Evolutionary conservation across 805 yeast genomes (phyloP), one percentile per base, ranked within the genome.

Genomic region (Diddensiella santjacobensis): DNA sequence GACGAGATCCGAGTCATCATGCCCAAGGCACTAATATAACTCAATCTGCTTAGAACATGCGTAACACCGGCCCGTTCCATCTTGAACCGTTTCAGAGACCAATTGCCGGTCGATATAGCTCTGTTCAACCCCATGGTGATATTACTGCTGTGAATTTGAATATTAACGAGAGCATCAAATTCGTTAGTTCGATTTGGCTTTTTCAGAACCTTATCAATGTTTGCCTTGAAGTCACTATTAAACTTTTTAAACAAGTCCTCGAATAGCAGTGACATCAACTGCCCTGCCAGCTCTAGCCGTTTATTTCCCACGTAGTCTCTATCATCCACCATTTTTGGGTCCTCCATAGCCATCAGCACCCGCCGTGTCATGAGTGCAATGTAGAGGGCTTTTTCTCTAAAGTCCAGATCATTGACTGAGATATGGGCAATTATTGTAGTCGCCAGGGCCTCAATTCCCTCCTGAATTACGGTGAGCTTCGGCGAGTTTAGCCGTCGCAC

Each of bases 11-110:
- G 84, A 10, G 99, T 93, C 99, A 93, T 93, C 99, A 93, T 93
- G 60, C 99, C 99, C 52, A 93, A 71, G 0, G 99, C 99, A 5
- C 95, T 83, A 40, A 93, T 91, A 66, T 88, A 93, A 18, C 96
- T 86, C 50, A 93, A 71, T 62, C 99, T 79, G 50, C 95, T 84
- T 48, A 93, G 73, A 35, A 93, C 97, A 66, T 93, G 99, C 2
- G 99, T 93, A 45, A 93, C 99, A 71, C 99, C 99, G 0, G 99
- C 99, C 53, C 99, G 80, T 70, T 93, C 99, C 99, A 93, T 93
- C 83, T 90, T 91, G 75, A 93, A 93, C 72, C 99, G 85, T 70
- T 93, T 93, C 63, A 93, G 76, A 2, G 97, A 88, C 99, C 99
- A 93, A 67, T 93, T 93, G 58, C 99, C 99, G 0, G 99, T 93